Percentiles rank a stretch among this genome's conserved stretches.
phyloP scores from a whole-genome alignment of 345 rosid genomes.

The Euclidium syriacum region DNA sequence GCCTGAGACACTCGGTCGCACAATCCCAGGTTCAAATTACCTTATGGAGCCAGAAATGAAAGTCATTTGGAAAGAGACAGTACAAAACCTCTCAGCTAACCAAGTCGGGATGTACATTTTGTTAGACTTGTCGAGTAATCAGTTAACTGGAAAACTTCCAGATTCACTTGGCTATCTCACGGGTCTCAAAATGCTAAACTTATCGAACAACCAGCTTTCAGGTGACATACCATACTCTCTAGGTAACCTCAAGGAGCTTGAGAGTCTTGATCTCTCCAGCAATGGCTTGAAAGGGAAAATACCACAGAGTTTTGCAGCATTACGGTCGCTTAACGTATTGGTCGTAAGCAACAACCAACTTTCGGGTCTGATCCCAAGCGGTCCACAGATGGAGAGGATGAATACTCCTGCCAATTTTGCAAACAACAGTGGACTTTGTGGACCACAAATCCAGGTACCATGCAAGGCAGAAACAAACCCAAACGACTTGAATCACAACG shows the following conservation, averaged over 20 bases:
- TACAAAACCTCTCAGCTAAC: neutral
- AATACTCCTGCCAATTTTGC: neutral
- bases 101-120: neutral
- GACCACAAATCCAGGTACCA: neutral
- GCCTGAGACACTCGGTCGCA: neutral
- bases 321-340: neutral
- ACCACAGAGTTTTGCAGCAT: neutral
- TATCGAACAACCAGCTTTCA: neutral
- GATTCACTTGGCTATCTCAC: neutral
- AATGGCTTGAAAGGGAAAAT: neutral
- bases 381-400: conserved; percentile 11
- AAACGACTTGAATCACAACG: neutral
- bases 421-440: conserved; percentile 10
- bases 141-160: neutral
- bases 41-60: neutral
- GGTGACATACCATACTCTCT: neutral
- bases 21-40: neutral
- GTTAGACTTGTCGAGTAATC: neutral
- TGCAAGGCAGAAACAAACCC: neutral
- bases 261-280: neutral
- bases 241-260: neutral
- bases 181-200: neutral
- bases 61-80: neutral
- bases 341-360: neutral
- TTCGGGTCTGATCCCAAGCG: neutral